These are phyloP conservation scores for Hymenoscyphus scutula DNA, from an alignment of 2,329 filamentous ascomycete species.

Conservation along the genomic window DNA sequence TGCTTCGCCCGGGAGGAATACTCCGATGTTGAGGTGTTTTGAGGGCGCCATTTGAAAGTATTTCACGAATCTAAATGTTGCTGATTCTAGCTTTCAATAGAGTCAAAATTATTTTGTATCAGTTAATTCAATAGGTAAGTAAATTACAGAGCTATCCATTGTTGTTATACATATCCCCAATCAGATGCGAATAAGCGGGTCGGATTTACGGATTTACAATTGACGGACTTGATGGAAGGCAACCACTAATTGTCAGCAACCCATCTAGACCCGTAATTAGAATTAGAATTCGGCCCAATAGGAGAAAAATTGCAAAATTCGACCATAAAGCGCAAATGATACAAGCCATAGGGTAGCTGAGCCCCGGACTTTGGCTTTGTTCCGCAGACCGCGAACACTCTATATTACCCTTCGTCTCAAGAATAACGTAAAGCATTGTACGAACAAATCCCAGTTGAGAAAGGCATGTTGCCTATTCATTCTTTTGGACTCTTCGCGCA, in stretches of 20 bases:
- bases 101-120: too few relatives aligned
- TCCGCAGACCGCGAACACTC: too few relatives aligned
- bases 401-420: too few relatives aligned
- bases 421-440: too few relatives aligned
- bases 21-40: slow-evolving; percentile 44
- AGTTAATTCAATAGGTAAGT: not conserved
- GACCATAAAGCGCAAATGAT: too few relatives aligned
- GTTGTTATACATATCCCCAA: not conserved
- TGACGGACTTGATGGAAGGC: not conserved
- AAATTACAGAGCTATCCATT: not conserved
- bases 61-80: too few relatives aligned
- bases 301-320: not conserved
- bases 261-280: not conserved
- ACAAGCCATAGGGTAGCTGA: too few relatives aligned
- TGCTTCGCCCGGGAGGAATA: slow-evolving; percentile 47
- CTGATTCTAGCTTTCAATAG: too few relatives aligned
- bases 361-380: too few relatives aligned
- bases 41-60: slow-evolving; percentile 25
- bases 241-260: not conserved
- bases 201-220: slow-evolving; percentile 11
- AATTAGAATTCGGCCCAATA: not conserved
- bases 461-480: too few relatives aligned
- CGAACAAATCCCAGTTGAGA: too few relatives aligned
- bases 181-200: not conserved
- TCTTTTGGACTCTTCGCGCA: too few relatives aligned